Percentiles rank a stretch among this genome's conserved stretches.
Evolutionary conservation across 768 basidiomycete genomes (phyloP).

Genomic region (Boletellus ananiceps): DNA sequence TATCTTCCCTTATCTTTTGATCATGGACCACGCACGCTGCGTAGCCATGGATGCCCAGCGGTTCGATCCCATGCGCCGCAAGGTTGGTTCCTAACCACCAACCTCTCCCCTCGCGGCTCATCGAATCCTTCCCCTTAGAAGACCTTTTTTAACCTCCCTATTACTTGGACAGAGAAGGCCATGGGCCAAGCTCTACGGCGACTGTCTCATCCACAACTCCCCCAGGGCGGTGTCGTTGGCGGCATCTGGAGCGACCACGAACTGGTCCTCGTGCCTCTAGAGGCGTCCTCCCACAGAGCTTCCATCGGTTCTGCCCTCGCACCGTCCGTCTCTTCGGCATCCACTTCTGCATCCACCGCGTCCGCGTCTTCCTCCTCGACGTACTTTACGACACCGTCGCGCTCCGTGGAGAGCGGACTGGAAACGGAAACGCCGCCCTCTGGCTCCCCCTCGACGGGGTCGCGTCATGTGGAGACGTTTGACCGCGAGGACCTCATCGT

Average conservation of each 20-base stretch:
- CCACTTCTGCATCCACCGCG: slow-evolving; percentile 7
- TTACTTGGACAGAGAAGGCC: slow-evolving; percentile 9
- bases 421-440: slow-evolving; percentile 1
- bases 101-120: slow-evolving; percentile 20
- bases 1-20: slow-evolving; percentile 28
- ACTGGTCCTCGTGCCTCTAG: slow-evolving; percentile 30
- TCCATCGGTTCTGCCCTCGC: slow-evolving; percentile 17
- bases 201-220: slow-evolving; percentile 14
- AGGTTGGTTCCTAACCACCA: slow-evolving; percentile 20
- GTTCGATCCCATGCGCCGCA: slow-evolving; percentile 30
- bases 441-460: slow-evolving; percentile 4
- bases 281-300: slow-evolving; percentile 17
- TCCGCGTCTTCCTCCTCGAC: slow-evolving; percentile 14
- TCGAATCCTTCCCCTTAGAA: slow-evolving; percentile 17
- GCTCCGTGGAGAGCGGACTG: slow-evolving; percentile 8
- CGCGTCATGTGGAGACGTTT: slow-evolving; percentile 22
- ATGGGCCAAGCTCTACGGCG: slow-evolving; percentile 31
- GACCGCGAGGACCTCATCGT: slow-evolving; percentile 31
- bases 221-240: slow-evolving; percentile 21
- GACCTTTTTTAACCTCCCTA: slow-evolving; percentile 7
- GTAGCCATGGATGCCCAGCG: slow-evolving; percentile 30
- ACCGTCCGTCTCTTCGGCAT: slow-evolving; percentile 11
- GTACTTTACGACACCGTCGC: slow-evolving; percentile 20
- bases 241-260: slow-evolving; percentile 34
- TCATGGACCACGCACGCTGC: slow-evolving; percentile 25